Evolutionary conservation across 2,329 filamentous ascomycete species (phyloP), one percentile per base, ranked within the genome.

Genomic region (Aspergillus cejpii): DNA sequence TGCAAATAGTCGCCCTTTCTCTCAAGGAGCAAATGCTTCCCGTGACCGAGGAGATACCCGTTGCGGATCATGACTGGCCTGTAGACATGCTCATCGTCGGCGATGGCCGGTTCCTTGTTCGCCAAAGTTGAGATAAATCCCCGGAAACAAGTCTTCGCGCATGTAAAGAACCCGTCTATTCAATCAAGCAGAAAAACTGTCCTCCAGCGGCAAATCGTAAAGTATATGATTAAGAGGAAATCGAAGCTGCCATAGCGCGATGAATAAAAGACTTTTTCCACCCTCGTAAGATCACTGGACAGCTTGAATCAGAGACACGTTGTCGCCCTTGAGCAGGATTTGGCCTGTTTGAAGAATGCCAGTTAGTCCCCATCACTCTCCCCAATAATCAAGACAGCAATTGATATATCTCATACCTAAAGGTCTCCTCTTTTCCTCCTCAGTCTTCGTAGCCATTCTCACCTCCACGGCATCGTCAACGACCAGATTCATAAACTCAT

Each of bases 401-500:
- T 20, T 5, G 10, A 14, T 17, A 19, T 4, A 26, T 17, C 10
- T n/a, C 77, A 50, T 77, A 94, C 90, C 91, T 41, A 96, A 68
- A 34, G 81, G 75, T 68, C 87, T 82, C 65, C 90, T 79, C 55
- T 80, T 82, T 71, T 94, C 90, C 55, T 84, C 81, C 33, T 86
- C 84, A 12, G 80, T 82, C 75, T 94, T 94, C 51, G 85, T 89
- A 44, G 87, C 75, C 63, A 88, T 79, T 67, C 84, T 86, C 36
- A 98, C 89, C 71, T 97, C 91, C 45, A 96, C 81, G 23, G 92
- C 92, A 59, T 98, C 89, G 63, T 98, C 92, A 55, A 95, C 79
- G 29, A 97, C 92, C 39, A 98, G 76, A 73, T 98, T 98, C 90
- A 98, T 96, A 73, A 97, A 98, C 70, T 98, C 92, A 66, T 98